These are phyloP conservation scores for Suhomyces tanzawaensis DNA, from an alignment of 805 yeast species.

Conservation along the genomic window DNA sequence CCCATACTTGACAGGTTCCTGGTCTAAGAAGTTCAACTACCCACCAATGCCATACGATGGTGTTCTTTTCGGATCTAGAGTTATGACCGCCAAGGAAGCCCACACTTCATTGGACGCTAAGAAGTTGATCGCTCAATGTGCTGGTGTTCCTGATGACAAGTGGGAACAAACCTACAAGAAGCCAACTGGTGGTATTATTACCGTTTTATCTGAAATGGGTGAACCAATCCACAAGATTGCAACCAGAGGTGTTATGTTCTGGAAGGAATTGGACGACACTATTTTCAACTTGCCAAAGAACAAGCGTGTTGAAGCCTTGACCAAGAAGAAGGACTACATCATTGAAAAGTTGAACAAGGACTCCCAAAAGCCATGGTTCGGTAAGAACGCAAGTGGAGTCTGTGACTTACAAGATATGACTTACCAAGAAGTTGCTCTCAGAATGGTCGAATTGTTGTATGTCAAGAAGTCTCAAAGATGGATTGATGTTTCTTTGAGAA, in stretches of 20 bases:
- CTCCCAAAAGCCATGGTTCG: constrained; percentile 98
- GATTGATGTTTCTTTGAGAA: constrained; percentile 85
- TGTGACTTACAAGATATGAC: constrained; percentile 96
- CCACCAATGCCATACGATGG: constrained; percentile 99
- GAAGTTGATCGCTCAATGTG: constrained; percentile 81
- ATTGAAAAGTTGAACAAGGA: constrained; percentile 85
- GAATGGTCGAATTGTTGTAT: constrained; percentile 85
- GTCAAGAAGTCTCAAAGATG: constrained; percentile 77
- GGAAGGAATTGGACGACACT: constrained; percentile 97
- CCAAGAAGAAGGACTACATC: constrained; percentile 81
- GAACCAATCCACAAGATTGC: constrained; percentile 99
- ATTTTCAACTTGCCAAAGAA: constrained; percentile 88
- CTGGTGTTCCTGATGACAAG: constrained; percentile 83
- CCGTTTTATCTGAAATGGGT: constrained; percentile 98
- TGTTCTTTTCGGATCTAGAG: constrained; percentile 91
- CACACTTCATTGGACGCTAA: constrained; percentile 92
- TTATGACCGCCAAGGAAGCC: constrained; percentile 96
- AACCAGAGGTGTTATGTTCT: constrained; percentile 93
- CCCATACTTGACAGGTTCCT: constrained; percentile 95
- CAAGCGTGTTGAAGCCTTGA: constrained; percentile 77
- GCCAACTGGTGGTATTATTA: constrained; percentile 95
- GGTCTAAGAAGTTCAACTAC: constrained; percentile 84
- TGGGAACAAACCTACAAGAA: constrained; percentile 96
- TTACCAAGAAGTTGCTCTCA: constrained; percentile 82
- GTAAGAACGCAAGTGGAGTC: constrained; percentile 69